phyloP scores from a whole-genome alignment of 768 basidiomycete genomes.

The Mycena floridula region DNA sequence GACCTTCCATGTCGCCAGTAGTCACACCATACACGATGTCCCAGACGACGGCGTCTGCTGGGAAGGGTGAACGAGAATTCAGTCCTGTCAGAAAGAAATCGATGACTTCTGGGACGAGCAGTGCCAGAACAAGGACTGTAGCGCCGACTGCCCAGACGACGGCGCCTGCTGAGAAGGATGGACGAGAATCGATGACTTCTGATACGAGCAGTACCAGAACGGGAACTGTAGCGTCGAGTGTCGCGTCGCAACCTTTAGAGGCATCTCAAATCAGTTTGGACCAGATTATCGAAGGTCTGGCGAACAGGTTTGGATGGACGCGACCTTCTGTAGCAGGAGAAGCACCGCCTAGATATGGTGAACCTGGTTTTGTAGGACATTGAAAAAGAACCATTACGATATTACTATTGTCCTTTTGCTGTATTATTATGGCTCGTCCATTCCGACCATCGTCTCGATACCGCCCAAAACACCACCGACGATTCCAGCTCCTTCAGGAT shows the following conservation, averaged over 20 bases:
- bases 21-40: not conserved
- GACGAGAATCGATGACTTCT: not conserved
- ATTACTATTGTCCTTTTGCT: no score
- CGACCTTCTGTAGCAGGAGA: no score
- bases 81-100: not conserved
- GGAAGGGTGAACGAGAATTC: not conserved
- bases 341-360: no score
- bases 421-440: slow-evolving; percentile 43
- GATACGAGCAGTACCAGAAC: not conserved
- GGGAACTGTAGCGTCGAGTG: no score
- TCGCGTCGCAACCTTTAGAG: no score
- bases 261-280: no score
- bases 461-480: slow-evolving; percentile 24
- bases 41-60: not conserved
- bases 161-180: not conserved
- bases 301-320: no score
- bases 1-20: not conserved
- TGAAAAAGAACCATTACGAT: no score
- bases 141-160: not conserved
- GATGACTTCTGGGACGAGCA: not conserved
- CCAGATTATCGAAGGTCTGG: no score
- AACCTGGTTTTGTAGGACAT: no score
- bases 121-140: not conserved
- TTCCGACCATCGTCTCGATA: slow-evolving; percentile 36
- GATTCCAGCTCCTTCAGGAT: slow-evolving; percentile 4